phyloP scores from a whole-genome alignment of 306 rosid genomes.

The Prosopis cineraria region DNA sequence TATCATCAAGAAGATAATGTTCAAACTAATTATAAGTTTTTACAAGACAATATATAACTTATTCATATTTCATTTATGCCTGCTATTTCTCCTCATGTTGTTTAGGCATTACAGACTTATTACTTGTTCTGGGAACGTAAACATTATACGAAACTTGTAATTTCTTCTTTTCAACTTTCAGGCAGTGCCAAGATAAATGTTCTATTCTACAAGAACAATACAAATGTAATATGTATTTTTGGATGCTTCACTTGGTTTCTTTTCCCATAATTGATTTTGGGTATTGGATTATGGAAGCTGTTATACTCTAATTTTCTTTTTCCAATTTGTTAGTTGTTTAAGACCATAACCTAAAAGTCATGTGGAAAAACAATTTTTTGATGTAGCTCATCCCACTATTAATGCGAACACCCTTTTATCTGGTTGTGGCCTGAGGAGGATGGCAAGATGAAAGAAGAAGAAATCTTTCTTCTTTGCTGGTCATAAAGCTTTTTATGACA shows the following conservation, averaged over 20 bases:
- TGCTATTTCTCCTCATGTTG: background rate
- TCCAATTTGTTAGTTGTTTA: conserved; percentile 10
- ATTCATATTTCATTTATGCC: background rate
- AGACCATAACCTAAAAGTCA: background rate
- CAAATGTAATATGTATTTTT: background rate
- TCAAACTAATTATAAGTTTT: background rate
- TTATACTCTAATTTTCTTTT: background rate
- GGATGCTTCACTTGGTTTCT: background rate
- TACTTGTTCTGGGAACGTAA: conserved; percentile 1
- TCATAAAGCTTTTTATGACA: background rate
- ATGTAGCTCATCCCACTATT: background rate
- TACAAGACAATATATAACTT: background rate
- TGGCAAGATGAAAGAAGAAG: conserved; percentile 6
- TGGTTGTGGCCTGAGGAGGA: background rate
- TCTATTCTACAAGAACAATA: background rate
- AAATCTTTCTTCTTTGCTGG: background rate
- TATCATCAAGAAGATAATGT: background rate
- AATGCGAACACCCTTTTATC: background rate
- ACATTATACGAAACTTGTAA: background rate
- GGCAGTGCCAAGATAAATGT: background rate
- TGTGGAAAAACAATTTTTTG: background rate
- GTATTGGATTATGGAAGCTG: background rate
- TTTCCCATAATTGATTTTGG: conserved; percentile 7
- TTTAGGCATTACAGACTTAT: conserved; percentile 1
- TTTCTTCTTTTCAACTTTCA: background rate